phyloP scores from a whole-genome alignment of 2,329 filamentous ascomycete species.

The Aspergillus sp. region DNA sequence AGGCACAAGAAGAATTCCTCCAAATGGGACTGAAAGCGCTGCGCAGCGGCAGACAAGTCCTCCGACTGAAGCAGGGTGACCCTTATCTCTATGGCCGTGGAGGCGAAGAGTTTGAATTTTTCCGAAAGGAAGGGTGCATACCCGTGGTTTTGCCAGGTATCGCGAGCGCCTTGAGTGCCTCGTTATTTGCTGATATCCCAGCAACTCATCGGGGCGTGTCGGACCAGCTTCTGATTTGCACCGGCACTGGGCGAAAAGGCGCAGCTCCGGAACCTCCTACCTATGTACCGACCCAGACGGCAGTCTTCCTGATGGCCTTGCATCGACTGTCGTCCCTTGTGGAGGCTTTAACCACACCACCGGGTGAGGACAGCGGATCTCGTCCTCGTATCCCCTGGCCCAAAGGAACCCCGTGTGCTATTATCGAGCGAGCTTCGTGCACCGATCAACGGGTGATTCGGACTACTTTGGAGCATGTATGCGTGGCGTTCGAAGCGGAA shows the following conservation, averaged over 20 bases:
- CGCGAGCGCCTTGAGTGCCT: slow-evolving; percentile 77
- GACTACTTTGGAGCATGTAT: slow-evolving; percentile 72
- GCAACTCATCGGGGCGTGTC: slow-evolving; percentile 81
- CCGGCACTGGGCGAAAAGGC: slow-evolving; percentile 87
- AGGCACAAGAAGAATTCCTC: slow-evolving; percentile 82
- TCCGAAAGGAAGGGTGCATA: slow-evolving; percentile 61
- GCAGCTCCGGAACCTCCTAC: slow-evolving; percentile 71
- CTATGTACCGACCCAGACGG: slow-evolving; percentile 67
- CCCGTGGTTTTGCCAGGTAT: slow-evolving; percentile 78
- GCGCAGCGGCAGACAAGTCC: slow-evolving; percentile 64
- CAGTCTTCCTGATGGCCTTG: slow-evolving; percentile 91
- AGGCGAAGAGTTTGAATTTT: slow-evolving; percentile 84
- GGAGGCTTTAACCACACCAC: slow-evolving; percentile 51
- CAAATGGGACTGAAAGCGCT: slow-evolving; percentile 65
- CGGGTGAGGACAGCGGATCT: slow-evolving; percentile 19
- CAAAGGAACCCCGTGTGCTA: slow-evolving; percentile 71
- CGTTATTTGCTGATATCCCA: slow-evolving; percentile 80
- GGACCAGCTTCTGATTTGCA: slow-evolving; percentile 93
- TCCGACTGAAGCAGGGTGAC: slow-evolving; percentile 91
- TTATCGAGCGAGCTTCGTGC: slow-evolving; percentile 88
- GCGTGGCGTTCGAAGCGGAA: slow-evolving; percentile 74
- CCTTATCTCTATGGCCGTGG: slow-evolving; percentile 94
- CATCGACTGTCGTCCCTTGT: slow-evolving; percentile 73
- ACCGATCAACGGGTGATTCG: slow-evolving; percentile 89
- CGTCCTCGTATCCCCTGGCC: slow-evolving; percentile 52